Evolutionary conservation across 202 grass and related monocot genomes (phyloP).

Genomic region (Panicum hallii): DNA sequence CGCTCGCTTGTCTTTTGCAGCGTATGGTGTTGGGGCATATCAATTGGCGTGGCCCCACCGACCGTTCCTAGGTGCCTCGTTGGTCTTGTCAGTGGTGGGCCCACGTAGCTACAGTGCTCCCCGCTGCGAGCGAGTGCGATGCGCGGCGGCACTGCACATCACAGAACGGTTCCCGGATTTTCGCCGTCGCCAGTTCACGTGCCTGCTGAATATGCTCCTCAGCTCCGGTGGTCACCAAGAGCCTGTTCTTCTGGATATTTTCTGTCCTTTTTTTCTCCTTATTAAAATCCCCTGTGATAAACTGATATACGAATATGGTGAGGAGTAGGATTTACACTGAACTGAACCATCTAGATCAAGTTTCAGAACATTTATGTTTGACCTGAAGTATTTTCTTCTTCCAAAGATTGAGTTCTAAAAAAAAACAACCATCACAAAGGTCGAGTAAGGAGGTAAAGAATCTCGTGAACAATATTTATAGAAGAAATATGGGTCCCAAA

Average conservation of each 20-base stretch:
- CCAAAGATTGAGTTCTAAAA: too few species aligned
- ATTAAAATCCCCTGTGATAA: background rate
- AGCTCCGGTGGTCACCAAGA: background rate
- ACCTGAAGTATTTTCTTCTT: too few species aligned
- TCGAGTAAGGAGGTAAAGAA: too few species aligned
- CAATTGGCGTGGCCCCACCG: background rate
- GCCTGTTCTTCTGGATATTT: background rate
- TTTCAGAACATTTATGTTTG: too few species aligned
- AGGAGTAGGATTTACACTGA: background rate
- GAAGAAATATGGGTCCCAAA: too few species aligned
- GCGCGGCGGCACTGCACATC: background rate
- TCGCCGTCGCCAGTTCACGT: background rate
- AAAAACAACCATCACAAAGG: too few species aligned
- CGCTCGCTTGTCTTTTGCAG: background rate
- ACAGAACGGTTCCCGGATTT: background rate
- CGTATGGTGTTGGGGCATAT: background rate
- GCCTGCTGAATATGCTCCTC: background rate
- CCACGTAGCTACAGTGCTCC: too few species aligned
- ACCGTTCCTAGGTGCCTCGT: background rate
- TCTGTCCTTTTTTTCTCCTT: background rate
- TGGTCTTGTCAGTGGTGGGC: background rate
- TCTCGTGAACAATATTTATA: too few species aligned
- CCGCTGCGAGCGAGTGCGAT: constrained; percentile 15
- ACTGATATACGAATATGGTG: background rate
- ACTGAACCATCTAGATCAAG: too few species aligned